Percentiles rank a stretch among this genome's conserved stretches.
Conservation (phyloP, 345 rosid genomes). For the Brassica nigra region DNA sequence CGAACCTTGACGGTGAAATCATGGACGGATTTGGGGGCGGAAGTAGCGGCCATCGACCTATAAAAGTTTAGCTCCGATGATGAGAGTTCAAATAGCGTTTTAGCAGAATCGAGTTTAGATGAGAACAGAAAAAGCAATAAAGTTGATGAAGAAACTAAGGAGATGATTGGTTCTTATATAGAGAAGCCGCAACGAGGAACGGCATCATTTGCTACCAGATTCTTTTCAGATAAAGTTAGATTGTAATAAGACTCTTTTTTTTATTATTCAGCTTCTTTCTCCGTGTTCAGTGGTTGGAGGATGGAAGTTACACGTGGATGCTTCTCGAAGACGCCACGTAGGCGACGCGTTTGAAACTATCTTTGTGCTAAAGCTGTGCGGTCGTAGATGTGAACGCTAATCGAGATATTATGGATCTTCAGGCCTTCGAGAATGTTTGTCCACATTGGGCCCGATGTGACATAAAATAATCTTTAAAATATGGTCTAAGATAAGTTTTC, state of each 20-base stretch:
- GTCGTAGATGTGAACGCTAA: conserved; percentile 26
- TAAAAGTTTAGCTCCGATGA: too few relatives aligned
- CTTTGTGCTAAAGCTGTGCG: not conserved
- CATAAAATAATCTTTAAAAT: too few relatives aligned
- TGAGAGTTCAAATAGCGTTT: conserved; percentile 11
- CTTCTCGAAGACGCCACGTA: not conserved
- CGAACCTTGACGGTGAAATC: conserved; percentile 89
- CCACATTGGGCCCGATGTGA: not conserved
- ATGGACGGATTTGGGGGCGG: conserved; percentile 55
- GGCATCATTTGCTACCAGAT: conserved; percentile 18
- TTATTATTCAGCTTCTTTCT: conserved; percentile 2
- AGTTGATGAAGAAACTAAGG: conserved; percentile 14
- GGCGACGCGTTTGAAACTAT: not conserved
- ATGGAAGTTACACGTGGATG: conserved; percentile 5
- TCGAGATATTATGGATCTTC: not conserved
- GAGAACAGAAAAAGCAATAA: conserved; percentile 9
- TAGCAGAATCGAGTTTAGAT: conserved; percentile 15
- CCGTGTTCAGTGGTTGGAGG: conserved; percentile 29
- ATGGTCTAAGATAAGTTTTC: too few relatives aligned
- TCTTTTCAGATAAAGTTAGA: not conserved
- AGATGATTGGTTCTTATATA: conserved; percentile 28
- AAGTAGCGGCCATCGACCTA: conserved; percentile 61
- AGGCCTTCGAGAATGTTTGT: not conserved
- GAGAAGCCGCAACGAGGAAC: conserved; percentile 25
- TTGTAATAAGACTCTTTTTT: not conserved